Evolutionary conservation across 257 asterid species (phyloP).

Genomic region (Linaria vulgaris): DNA sequence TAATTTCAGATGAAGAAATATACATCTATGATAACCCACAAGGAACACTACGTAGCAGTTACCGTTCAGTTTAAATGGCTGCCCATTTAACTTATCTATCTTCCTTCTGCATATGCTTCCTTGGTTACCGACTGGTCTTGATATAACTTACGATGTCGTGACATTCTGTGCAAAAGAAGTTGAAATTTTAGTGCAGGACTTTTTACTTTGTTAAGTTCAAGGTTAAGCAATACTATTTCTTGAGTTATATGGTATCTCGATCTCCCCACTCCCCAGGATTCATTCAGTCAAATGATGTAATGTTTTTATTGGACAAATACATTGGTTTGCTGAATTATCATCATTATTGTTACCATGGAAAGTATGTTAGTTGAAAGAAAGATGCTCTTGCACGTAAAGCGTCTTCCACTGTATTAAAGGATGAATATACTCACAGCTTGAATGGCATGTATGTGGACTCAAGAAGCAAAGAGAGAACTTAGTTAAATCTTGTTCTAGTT

Average conservation of each 20-base stretch:
- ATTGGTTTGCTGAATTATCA: constrained; percentile 27
- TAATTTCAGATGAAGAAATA: background rate
- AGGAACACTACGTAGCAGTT: background rate
- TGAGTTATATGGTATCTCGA: too few relatives aligned
- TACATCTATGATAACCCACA: background rate
- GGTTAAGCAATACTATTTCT: too few relatives aligned
- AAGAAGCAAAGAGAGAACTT: background rate
- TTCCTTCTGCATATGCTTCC: background rate
- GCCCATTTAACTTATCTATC: background rate
- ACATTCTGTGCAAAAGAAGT: too few relatives aligned
- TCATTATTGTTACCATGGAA: constrained; percentile 27
- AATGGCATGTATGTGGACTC: constrained; percentile 3
- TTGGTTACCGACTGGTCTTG: too few relatives aligned
- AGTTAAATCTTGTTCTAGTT: too few relatives aligned
- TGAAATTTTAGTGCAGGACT: background rate
- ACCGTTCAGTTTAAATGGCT: background rate
- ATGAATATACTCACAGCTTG: constrained; percentile 19
- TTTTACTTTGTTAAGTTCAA: background rate
- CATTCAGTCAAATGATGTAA: background rate
- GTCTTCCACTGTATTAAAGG: constrained; percentile 9
- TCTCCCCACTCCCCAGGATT: too few relatives aligned
- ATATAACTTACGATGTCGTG: too few relatives aligned
- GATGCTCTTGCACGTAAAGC: constrained; percentile 23
- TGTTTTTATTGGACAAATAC: constrained; percentile 18
- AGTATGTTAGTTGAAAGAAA: constrained; percentile 26